These are phyloP conservation scores for Talaromyces pinophilus DNA, from an alignment of 2,329 filamentous ascomycete species.

Conservation along the genomic window DNA sequence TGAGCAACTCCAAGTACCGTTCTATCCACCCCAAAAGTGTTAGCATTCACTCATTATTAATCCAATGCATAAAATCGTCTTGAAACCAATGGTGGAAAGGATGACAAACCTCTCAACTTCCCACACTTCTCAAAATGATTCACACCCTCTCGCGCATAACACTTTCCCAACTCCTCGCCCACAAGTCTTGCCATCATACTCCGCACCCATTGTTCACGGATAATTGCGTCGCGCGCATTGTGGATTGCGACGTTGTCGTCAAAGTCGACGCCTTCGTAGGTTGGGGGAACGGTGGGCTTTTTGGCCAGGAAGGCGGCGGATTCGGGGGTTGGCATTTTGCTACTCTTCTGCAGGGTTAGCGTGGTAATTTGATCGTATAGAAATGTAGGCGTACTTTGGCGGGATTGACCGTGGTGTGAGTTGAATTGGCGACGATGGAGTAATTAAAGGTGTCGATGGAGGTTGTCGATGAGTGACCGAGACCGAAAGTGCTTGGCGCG, in stretches of 20 bases:
- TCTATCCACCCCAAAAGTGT: slow-evolving; percentile 46
- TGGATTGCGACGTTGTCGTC: slow-evolving; percentile 64
- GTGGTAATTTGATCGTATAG: background rate
- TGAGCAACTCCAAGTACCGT: slow-evolving; percentile 65
- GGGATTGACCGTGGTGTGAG: background rate
- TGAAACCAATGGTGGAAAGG: too few relatives aligned
- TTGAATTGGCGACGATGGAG: slow-evolving; percentile 13
- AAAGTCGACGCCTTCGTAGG: slow-evolving; percentile 68
- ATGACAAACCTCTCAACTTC: slow-evolving; percentile 58
- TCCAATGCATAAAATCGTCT: too few relatives aligned
- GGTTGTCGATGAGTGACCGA: background rate
- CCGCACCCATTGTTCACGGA: slow-evolving; percentile 68
- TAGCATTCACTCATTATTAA: background rate
- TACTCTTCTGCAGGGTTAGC: slow-evolving; percentile 2
- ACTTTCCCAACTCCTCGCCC: slow-evolving; percentile 67
- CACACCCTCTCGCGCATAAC: slow-evolving; percentile 65
- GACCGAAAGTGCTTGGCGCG: slow-evolving; percentile 5
- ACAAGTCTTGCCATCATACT: slow-evolving; percentile 69
- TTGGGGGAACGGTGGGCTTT: slow-evolving; percentile 66
- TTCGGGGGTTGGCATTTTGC: slow-evolving; percentile 64
- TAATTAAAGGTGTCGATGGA: slow-evolving; percentile 1
- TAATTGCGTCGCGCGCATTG: slow-evolving; percentile 65
- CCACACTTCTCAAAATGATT: slow-evolving; percentile 70
- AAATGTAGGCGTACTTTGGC: background rate
- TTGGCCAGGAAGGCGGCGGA: slow-evolving; percentile 64